Base-by-base conservation (phyloP, 441 rosid species). In the Pelargonium cotyledonis region DNA sequence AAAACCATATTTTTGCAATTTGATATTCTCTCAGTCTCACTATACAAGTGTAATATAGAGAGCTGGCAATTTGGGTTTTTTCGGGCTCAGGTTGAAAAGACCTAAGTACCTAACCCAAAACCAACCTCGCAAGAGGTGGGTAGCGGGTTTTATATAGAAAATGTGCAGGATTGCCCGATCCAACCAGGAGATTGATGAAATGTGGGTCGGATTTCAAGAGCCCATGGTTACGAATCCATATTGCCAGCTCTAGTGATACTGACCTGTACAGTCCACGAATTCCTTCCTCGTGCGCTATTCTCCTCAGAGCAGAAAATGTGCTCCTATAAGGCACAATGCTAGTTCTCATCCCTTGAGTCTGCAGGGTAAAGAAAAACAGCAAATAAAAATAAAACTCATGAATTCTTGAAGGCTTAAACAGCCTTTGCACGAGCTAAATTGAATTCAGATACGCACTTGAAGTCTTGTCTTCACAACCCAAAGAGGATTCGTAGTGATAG, bases 391-490 rank as follows among this genome's bases (percentile, higher is more conserved):
- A 15, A 51, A 29, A 29, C 4, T 29, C 35, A 12, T 51, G 58
- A 75, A 62, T 46, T 38, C 60, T 72, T 11, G 60, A 60, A 35
- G 21, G 14, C 18, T 61, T 64, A 63, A 70, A 55, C 64, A 64
- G 23, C 19, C 38, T 0, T 0, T 21, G 69, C 38, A 16, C 35
- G 21, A 47, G 15, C 18, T 35, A 29, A 29, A 51, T 31, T 51
- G 68, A 55, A 31, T 43, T 15, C 60, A 61, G 29, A 68, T 41
- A 72, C 75, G 12, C 72, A 87, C 91, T 78, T 87, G 91, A 70
- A 85, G 86, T 74, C 91, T 77, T 53, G 89, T 87, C 82, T 87
- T 87, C 71, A 87, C 91, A 81, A 87, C 91, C 91, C 89, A 87
- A 73, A 87, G 88, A 78, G 91, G 91, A 75, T 87, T 87, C 15